Conservation (phyloP, 208 protist species). For the Wallacemonas sp. region DNA sequence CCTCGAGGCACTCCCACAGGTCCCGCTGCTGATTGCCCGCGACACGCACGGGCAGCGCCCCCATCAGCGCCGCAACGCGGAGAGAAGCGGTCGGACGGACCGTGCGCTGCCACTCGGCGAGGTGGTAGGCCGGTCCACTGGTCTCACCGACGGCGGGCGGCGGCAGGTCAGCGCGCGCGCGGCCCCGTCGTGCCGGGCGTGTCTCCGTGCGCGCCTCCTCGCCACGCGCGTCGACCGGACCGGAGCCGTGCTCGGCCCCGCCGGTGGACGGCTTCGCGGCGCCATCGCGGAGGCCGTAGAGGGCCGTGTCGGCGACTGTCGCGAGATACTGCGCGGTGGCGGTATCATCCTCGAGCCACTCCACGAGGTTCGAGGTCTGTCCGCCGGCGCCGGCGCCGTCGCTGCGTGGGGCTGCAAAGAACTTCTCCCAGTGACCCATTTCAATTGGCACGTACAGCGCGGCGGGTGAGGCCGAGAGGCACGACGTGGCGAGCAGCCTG, state of each 20-base stretch:
- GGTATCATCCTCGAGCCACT: constrained; percentile 71
- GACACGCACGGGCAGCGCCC: constrained; percentile 57
- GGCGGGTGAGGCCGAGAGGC: constrained; percentile 47
- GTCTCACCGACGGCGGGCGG: constrained; percentile 14
- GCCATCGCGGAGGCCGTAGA: constrained; percentile 76
- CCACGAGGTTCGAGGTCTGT: background rate
- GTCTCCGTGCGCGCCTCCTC: constrained; percentile 12
- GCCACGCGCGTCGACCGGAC: background rate
- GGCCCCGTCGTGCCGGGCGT: background rate
- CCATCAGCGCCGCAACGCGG: constrained; percentile 62
- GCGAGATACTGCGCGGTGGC: constrained; percentile 82
- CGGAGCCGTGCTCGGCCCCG: background rate
- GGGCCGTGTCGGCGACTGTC: constrained; percentile 59
- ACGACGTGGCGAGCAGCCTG: constrained; percentile 62
- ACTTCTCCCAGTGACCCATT: constrained; percentile 46
- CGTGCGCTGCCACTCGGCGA: constrained; percentile 69
- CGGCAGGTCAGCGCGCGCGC: background rate
- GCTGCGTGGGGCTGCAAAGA: constrained; percentile 33
- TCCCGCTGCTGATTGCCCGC: constrained; percentile 25
- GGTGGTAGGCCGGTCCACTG: constrained; percentile 55
- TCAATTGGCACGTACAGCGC: constrained; percentile 77
- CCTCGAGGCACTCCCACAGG: constrained; percentile 65
- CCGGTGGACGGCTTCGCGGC: background rate
- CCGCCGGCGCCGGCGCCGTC: background rate
- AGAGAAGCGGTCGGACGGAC: constrained; percentile 59